Percentiles rank a stretch among this genome's conserved stretches.
These are phyloP conservation scores for Apophysomyces trapeziformis DNA, from an alignment of 371 early-diverging fungal species.

Conservation along the genomic window DNA sequence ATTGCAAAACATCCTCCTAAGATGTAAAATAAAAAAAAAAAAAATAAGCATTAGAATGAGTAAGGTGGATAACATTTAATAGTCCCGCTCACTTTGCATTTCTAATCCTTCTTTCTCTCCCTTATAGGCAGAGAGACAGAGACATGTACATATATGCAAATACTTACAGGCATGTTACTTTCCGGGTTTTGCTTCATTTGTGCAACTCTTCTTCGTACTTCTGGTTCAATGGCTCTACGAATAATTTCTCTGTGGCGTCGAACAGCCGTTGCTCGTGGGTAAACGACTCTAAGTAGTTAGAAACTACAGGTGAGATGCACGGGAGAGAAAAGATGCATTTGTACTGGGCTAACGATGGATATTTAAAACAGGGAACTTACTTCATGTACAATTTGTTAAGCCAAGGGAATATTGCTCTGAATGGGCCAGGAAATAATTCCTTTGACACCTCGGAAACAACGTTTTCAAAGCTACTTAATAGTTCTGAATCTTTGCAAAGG, in stretches of 20 bases:
- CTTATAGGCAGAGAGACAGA: no score
- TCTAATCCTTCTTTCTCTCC: no score
- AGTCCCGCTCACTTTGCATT: no score
- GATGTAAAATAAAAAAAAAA: no score
- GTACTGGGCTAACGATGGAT: no score
- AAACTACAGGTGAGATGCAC: not conserved
- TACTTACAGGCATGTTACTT: not conserved
- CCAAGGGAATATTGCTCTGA: constrained; percentile 29
- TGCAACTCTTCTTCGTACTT: not conserved
- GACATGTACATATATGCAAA: not conserved
- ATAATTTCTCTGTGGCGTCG: not conserved
- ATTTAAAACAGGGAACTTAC: constrained; percentile 16
- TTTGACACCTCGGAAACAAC: constrained; percentile 25
- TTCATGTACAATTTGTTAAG: constrained; percentile 26
- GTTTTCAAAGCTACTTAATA: constrained; percentile 27
- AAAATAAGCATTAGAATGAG: no score
- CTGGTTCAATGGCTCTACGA: constrained; percentile 7
- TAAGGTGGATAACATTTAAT: no score
- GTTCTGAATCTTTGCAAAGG: constrained; percentile 21
- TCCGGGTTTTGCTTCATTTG: not conserved
- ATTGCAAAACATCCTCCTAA: constrained; percentile 18
- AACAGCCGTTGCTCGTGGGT: constrained; percentile 6
- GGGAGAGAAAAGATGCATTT: not conserved
- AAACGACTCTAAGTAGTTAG: not conserved
- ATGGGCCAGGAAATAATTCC: constrained; percentile 20